A percentile compares a stretch with the other conserved stretches of the same genome.
Evolutionary conservation across 169 alveolate species (phyloP).

Genomic region (Cyclospora cayetanensis): DNA sequence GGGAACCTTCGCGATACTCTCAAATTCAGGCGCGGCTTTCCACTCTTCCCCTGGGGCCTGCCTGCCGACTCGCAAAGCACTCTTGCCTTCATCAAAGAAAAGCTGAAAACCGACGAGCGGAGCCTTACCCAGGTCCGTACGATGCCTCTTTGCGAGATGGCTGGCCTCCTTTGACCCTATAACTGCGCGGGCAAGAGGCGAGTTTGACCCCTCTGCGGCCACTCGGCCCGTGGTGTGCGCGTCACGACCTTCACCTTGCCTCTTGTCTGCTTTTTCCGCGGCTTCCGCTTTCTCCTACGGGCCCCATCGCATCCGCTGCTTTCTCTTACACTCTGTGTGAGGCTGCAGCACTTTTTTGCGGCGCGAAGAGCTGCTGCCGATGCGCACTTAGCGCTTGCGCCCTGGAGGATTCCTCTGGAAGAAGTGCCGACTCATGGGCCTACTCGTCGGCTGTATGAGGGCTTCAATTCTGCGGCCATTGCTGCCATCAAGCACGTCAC

Average conservation of each 20-base stretch:
- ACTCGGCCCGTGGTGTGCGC: too few relatives aligned
- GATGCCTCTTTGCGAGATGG: too few relatives aligned
- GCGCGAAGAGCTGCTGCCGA: background rate
- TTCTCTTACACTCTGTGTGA: too few relatives aligned
- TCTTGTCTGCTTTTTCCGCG: too few relatives aligned
- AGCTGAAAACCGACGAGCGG: background rate
- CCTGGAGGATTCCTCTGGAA: background rate
- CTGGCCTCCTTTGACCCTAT: too few relatives aligned
- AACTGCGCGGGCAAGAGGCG: too few relatives aligned
- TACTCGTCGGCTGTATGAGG: slow-evolving; percentile 29
- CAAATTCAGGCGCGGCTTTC: slow-evolving; percentile 5
- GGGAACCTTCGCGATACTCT: background rate
- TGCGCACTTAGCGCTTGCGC: too few relatives aligned
- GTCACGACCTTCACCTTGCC: too few relatives aligned
- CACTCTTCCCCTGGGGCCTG: background rate
- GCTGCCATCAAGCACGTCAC: background rate
- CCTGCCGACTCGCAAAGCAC: background rate
- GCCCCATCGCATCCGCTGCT: too few relatives aligned
- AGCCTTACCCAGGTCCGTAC: background rate
- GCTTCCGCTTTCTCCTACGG: too few relatives aligned
- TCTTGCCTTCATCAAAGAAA: background rate
- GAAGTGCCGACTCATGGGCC: background rate
- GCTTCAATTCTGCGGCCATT: background rate
- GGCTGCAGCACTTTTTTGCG: background rate
- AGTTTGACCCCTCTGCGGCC: too few relatives aligned